phyloP scores from a whole-genome alignment of 306 rosid species.

The Prunus kanzakura region DNA sequence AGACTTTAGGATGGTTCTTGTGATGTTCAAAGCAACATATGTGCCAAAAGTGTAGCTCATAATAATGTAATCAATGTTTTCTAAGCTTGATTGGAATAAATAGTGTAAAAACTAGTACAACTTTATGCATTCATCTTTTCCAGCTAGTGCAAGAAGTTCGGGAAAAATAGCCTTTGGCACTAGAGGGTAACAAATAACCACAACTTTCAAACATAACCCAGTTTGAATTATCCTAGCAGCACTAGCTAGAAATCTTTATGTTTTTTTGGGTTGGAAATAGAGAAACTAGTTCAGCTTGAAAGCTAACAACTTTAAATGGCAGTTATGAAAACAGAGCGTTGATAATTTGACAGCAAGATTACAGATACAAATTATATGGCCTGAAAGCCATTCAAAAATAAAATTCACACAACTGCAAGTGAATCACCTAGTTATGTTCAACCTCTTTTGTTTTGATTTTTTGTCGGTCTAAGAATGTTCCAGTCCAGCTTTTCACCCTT shows the following conservation, averaged over 20 bases:
- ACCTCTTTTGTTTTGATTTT: slow-evolving; percentile 38
- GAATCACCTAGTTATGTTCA: slow-evolving; percentile 33
- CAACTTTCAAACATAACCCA: neutral
- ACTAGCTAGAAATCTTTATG: neutral
- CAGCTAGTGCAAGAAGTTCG: neutral
- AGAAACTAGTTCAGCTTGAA: neutral
- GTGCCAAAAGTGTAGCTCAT: neutral
- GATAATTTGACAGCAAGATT: slow-evolving; percentile 12
- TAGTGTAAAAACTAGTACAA: neutral
- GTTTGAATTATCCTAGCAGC: neutral
- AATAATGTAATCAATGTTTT: neutral
- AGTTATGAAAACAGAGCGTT: slow-evolving; percentile 1
- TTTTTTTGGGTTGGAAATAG: neutral
- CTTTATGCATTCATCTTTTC: neutral
- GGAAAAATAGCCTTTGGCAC: neutral
- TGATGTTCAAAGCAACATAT: neutral
- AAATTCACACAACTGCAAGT: slow-evolving; percentile 11
- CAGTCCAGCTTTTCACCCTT: slow-evolving; percentile 62
- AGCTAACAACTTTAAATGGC: neutral
- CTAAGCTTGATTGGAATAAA: neutral
- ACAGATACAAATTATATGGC: slow-evolving; percentile 19
- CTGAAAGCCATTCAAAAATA: neutral
- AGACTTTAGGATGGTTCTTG: neutral
- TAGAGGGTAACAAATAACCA: neutral
- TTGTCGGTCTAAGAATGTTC: slow-evolving; percentile 68